Base-by-base conservation (phyloP, 495 filamentous ascomycete species). In the Cudoniella acicularis region DNA sequence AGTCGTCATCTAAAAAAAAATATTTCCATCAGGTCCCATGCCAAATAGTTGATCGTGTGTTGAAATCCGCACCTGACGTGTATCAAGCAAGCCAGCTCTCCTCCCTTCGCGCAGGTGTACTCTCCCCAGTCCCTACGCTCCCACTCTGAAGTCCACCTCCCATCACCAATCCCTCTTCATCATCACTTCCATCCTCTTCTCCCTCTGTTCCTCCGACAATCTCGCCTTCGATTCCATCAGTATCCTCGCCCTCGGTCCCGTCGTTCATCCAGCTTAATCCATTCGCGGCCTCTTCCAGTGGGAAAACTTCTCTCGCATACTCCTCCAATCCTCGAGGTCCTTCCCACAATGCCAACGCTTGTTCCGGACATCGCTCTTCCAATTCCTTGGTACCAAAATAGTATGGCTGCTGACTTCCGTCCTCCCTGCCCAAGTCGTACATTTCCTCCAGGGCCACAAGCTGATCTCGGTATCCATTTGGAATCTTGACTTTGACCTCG, bases 231-330 rank as follows among this genome's bases (percentile, higher is more conserved):
- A 36, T 21, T 3, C 18, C 52, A 40, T 41, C 27, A 4, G n/a
- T 55, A 25, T 56, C 45, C 11, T 49, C 53, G 0, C 64, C 67
- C 8, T 47, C 67, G 26, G 62, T 63, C 4, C 69, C 73, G 47
- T 82, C 74, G 70, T 70, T 80, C 91, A 96, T 96, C 94, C 94
- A 98, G 21, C 87, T 87, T 64, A 92, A 75, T 3, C 93, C 94
- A 72, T 98, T 97, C 1, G 91, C 88, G 59, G 89, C 85, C 75
- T 98, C 94, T 72, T 98, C 94, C 2, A 96, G 77, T 0, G 91
- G 92, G 66, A 97, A 98, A 0, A 95, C 92, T 66, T 98, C 94
- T 20, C 90, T 81, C 24, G 93, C 94, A 72, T 98, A 98, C 70
- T 98, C 94, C 66, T 98, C 92, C 69, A 98, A 82, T 40, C 92